A percentile compares a stretch with the other conserved stretches of the same genome.
Evolutionary conservation across 169 alveolate species (phyloP).

Genomic region (Eimeria brunetti): DNA sequence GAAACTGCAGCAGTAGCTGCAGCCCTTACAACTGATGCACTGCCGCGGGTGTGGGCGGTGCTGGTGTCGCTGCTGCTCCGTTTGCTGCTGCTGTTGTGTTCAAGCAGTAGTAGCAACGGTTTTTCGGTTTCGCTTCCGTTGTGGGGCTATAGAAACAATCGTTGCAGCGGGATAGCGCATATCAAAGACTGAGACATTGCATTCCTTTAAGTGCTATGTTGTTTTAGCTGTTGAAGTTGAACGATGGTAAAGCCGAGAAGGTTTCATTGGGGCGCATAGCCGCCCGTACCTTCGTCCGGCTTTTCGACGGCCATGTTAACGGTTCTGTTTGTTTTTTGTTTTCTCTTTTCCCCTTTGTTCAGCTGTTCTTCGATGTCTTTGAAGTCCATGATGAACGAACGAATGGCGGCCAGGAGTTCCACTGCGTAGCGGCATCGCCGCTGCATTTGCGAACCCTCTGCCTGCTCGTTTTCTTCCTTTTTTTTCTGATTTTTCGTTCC

Average conservation of each 20-base stretch:
- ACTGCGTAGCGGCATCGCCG: slow-evolving; percentile 43
- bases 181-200: neutral
- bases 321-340: slow-evolving; percentile 35
- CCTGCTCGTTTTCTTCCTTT: neutral
- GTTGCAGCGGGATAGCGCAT: neutral
- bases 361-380: slow-evolving; percentile 35
- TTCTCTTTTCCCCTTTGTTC: slow-evolving; percentile 35
- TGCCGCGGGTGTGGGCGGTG: neutral
- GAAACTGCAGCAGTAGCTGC: no score
- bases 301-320: slow-evolving; percentile 50
- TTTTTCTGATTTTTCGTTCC: neutral
- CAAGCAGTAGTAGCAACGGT: neutral
- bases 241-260: neutral
- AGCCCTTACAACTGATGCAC: neutral
- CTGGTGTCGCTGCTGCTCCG: neutral
- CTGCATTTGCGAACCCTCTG: slow-evolving; percentile 16
- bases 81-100: neutral
- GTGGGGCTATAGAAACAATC: neutral
- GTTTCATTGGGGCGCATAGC: neutral
- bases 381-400: slow-evolving; percentile 33
- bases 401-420: slow-evolving; percentile 46
- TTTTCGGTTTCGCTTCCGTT: neutral
- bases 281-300: slow-evolving; percentile 11
- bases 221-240: neutral
- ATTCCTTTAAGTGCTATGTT: neutral